Evolutionary conservation across 306 rosid species (phyloP), one percentile per base, ranked within the genome.

Genomic region (Dryas drummondii): DNA sequence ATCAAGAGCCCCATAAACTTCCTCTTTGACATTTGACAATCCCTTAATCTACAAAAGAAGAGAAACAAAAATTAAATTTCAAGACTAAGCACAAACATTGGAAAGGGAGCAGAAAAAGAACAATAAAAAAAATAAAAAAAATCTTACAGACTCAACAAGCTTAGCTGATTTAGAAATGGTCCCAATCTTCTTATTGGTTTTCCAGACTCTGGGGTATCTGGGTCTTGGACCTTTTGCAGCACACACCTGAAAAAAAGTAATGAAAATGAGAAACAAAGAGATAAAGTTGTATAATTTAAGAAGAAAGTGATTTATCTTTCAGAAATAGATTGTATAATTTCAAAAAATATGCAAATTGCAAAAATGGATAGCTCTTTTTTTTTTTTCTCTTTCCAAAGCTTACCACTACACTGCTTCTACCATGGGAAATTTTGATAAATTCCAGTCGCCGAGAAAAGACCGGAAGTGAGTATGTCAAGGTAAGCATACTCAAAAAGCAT

Each of bases 1-100:
- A 89, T 94, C 99, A 73, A 94, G 99, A 76, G 97, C 97, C 27
- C 97, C 99, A 75, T 94, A 94, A 63, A 94, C 91, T 86, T 94
- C 99, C 88, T 94, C 99, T 86, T 94, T 94, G 76, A 94, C 96
- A 79, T 94, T 92, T 56, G 97, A 92, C 77, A 92, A 75, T 48
- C 79, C 89, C 83, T 87, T 90, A 76, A 92, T 71, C 99, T 94
- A 85, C 51, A 54, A 14, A 85, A n/a, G 16, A 57, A 75, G 2
- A 51, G 22, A 32, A 32, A 2, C 37, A 32, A 32, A 32, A 32
- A 32, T 32, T 4, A 5, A 53, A 19, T 45, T 14, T 9, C 55
- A 56, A 68, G 56, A 68, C 50, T 4, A 19, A 77, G 15, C 42
- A 42, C 17, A 71, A 9, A 47, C 8, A 19, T 22, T 9, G 9